Conservation (phyloP, 1,284 basidiomycete genomes). For the Moniliophthora roreri region DNA sequence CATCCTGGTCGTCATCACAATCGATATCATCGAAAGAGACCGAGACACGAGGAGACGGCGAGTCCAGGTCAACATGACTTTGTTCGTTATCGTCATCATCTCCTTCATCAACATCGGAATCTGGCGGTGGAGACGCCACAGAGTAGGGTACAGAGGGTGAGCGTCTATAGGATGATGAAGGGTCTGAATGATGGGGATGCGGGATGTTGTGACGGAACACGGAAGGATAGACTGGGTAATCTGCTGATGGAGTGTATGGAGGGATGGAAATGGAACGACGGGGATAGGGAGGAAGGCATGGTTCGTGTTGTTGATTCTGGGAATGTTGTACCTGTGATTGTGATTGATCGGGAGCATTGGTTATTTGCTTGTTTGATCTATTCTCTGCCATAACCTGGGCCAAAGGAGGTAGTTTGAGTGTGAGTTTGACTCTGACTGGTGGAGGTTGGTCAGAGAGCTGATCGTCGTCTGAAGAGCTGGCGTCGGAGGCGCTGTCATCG, state of each 20-base stretch:
- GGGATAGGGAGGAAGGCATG: conserved; percentile 6
- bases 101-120: conserved; percentile 20
- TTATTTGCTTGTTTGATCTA: not conserved
- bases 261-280: conserved; percentile 9
- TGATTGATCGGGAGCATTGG: not conserved
- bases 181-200: conserved; percentile 1
- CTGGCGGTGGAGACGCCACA: conserved; percentile 23
- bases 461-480: conserved; percentile 13
- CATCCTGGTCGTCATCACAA: conserved; percentile 10
- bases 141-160: conserved; percentile 43
- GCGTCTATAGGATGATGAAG: conserved; percentile 25
- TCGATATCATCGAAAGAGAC: conserved; percentile 10
- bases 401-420: conserved; percentile 14
- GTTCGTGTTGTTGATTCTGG: conserved; percentile 1
- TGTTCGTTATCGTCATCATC: conserved; percentile 16
- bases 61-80: conserved; percentile 7
- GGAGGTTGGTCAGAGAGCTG: conserved; percentile 17
- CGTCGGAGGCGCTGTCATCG: conserved; percentile 40
- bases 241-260: conserved; percentile 9
- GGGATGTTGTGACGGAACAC: not conserved
- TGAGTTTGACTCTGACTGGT: conserved; percentile 11
- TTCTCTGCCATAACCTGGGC: conserved; percentile 10
- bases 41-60: not conserved
- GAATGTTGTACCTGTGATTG: conserved; percentile 35
- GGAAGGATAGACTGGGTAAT: conserved; percentile 4